These are phyloP conservation scores for Arthrobotrys sphaeroides DNA, from an alignment of 2,329 filamentous ascomycete species.

Conservation along the genomic window DNA sequence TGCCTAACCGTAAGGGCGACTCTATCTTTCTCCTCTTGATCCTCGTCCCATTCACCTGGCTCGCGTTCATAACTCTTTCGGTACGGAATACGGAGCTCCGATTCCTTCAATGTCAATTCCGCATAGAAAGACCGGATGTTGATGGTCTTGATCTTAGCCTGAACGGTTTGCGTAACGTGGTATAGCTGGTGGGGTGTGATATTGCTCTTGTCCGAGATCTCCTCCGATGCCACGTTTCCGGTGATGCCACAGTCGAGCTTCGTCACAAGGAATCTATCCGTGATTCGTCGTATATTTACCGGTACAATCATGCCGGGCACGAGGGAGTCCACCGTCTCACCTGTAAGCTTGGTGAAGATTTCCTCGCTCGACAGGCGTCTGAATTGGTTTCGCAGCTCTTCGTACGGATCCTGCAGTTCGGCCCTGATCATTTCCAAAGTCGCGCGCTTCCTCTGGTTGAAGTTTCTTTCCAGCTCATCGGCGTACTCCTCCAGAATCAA, in stretches of 20 bases:
- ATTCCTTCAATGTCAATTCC: constrained; percentile 84
- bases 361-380: constrained; percentile 75
- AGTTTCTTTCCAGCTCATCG: constrained; percentile 90
- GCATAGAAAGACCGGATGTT: constrained; percentile 86
- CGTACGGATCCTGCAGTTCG: constrained; percentile 90
- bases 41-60: constrained; percentile 85
- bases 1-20: constrained; percentile 87
- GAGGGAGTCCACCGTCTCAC: constrained; percentile 85
- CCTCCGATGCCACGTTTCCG: constrained; percentile 82
- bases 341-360: constrained; percentile 95
- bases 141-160: constrained; percentile 85
- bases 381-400: constrained; percentile 88
- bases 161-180: constrained; percentile 81
- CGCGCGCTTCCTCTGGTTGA: constrained; percentile 92
- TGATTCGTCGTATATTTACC: constrained; percentile 85
- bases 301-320: constrained; percentile 91
- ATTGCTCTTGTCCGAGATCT: constrained; percentile 77
- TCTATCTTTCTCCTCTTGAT: constrained; percentile 80
- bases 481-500: constrained; percentile 96
- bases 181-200: constrained; percentile 70
- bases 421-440: constrained; percentile 96
- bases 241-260: constrained; percentile 95
- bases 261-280: constrained; percentile 90
- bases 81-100: constrained; percentile 77
- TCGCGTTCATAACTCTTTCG: constrained; percentile 75